Evolutionary conservation across 176 grass and related monocot species (phyloP).

Genomic region (Tillandsia fasciculata): DNA sequence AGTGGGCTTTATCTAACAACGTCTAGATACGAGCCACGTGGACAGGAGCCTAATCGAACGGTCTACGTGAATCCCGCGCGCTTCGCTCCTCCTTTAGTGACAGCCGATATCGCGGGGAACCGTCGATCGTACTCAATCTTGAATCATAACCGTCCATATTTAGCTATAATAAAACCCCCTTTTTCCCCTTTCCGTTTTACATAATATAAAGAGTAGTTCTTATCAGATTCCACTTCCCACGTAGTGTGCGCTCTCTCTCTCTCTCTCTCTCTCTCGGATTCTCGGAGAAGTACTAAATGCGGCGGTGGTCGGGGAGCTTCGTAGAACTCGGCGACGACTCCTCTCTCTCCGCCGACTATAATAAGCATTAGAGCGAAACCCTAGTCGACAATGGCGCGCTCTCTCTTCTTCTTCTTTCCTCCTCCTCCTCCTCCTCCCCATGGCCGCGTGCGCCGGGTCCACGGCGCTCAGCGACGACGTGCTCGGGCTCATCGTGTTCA

Average conservation of each 20-base stretch:
- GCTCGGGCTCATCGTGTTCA: conserved; percentile 89
- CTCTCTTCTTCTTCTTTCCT: conserved; percentile 20
- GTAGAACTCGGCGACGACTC: no score
- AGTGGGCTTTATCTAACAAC: neutral
- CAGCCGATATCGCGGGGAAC: neutral
- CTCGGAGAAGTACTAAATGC: no score
- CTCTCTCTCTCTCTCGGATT: no score
- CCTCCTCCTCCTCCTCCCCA: conserved; percentile 16
- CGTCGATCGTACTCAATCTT: no score
- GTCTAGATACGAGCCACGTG: conserved; percentile 13
- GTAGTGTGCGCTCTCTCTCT: no score
- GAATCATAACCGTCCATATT: no score
- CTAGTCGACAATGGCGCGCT: conserved; percentile 24
- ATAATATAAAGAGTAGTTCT: no score
- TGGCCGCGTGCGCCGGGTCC: neutral
- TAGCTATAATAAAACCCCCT: no score
- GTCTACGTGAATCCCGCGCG: neutral
- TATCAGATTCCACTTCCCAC: no score
- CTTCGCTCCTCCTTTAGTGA: conserved; percentile 4
- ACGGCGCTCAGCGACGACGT: conserved; percentile 81
- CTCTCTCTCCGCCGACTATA: no score
- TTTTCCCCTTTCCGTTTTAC: no score
- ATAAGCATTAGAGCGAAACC: neutral
- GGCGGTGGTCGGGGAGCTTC: no score
- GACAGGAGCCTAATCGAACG: neutral